phyloP scores from a whole-genome alignment of 257 asterid species.

The Hygrophila difformis region DNA sequence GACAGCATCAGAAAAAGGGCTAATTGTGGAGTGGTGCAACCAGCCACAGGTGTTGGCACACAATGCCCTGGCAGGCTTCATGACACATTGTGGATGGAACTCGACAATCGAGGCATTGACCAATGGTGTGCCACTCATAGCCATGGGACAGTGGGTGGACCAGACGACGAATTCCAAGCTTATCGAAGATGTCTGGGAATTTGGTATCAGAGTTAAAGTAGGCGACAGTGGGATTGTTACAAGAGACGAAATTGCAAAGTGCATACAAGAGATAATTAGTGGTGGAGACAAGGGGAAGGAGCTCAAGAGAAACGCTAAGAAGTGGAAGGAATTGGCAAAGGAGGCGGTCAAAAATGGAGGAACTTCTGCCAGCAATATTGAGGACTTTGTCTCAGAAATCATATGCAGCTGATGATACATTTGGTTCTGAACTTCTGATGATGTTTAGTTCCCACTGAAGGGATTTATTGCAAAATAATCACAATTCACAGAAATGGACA shows the following conservation, averaged over 20 bases:
- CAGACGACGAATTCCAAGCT: constrained; percentile 24
- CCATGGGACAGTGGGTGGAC: constrained; percentile 26
- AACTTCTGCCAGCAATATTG: constrained; percentile 23
- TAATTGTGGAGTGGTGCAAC: constrained; percentile 34
- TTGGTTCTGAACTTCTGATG: too few relatives aligned
- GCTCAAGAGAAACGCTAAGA: constrained; percentile 14
- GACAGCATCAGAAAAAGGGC: constrained; percentile 15
- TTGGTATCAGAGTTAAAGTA: constrained; percentile 18
- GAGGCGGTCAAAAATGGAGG: constrained; percentile 31
- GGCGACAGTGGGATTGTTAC: constrained; percentile 15
- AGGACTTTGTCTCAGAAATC: constrained; percentile 23
- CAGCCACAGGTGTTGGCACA: constrained; percentile 35
- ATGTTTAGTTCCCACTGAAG: too few relatives aligned
- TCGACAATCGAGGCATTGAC: constrained; percentile 30
- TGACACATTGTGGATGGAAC: constrained; percentile 43
- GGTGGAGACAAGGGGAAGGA: constrained; percentile 17
- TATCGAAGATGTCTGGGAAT: constrained; percentile 30
- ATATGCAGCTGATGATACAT: background rate
- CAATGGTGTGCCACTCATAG: constrained; percentile 25
- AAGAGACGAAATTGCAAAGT: constrained; percentile 24
- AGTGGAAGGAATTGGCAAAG: constrained; percentile 23
- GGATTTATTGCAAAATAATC: too few relatives aligned
- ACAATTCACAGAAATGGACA: too few relatives aligned
- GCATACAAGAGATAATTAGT: constrained; percentile 16
- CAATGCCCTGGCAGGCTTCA: constrained; percentile 23